Percentiles rank a stretch among this genome's conserved stretches.
phyloP scores from a whole-genome alignment of 345 rosid species.

The Eucalyptus cloeziana region DNA sequence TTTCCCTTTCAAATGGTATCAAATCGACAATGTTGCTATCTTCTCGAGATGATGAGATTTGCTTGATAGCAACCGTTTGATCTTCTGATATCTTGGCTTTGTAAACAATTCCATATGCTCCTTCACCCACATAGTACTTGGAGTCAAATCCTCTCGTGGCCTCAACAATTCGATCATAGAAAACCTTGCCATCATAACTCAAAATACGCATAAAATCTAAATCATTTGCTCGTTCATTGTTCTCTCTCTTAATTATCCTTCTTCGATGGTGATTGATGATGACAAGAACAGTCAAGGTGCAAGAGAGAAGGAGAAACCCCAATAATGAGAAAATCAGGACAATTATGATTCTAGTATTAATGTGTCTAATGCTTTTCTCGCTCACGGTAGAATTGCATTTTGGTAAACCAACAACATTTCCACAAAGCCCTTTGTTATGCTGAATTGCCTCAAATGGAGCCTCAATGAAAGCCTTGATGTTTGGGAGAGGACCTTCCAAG shows the following conservation, averaged over 20 bases:
- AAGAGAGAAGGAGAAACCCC: not conserved
- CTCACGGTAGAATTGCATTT: not conserved
- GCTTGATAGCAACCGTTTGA: not conserved
- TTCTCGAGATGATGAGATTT: not conserved
- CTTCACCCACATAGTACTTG: not conserved
- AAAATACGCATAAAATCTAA: not conserved
- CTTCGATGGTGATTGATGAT: not conserved
- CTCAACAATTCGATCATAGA: not conserved
- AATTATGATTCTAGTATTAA: not conserved
- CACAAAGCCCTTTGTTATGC: not conserved
- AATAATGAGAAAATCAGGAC: not conserved
- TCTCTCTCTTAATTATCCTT: not conserved
- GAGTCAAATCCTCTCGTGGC: not conserved
- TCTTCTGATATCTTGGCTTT: not conserved
- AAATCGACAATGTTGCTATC: not conserved
- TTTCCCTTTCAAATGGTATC: not conserved
- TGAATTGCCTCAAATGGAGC: not conserved
- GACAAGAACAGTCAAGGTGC: accelerated
- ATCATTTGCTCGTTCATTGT: not conserved
- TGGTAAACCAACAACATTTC: not conserved
- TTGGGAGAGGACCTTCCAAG: not conserved
- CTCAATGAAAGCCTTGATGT: not conserved
- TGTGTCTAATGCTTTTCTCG: accelerated
- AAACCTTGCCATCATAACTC: not conserved
- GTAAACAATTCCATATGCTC: not conserved